Percentiles rank a stretch among this genome's conserved stretches.
phyloP scores from a whole-genome alignment of 139 green algal genomes.

The Tetraselmis chui region DNA sequence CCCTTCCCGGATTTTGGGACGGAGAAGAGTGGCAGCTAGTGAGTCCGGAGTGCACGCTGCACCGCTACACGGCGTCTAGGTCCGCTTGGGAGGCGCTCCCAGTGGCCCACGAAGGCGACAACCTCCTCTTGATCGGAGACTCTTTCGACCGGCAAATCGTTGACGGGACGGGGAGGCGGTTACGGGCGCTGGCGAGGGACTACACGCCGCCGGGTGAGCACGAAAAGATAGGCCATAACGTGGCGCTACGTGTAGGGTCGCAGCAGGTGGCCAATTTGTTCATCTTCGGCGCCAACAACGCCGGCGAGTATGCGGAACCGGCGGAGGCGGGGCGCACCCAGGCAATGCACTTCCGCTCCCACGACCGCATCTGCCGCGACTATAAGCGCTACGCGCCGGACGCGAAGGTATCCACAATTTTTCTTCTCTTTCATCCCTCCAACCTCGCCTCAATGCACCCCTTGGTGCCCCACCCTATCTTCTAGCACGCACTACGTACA shows the following conservation, averaged over 20 bases:
- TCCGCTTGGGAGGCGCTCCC: not conserved
- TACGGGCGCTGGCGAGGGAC: not conserved
- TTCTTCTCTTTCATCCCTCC: too few species aligned
- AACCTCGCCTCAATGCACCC: too few species aligned
- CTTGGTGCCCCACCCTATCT: too few species aligned
- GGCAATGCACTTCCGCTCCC: not conserved
- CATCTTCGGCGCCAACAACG: not conserved
- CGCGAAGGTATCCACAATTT: too few species aligned
- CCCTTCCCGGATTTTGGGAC: not conserved
- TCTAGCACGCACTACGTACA: too few species aligned
- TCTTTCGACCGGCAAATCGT: not conserved
- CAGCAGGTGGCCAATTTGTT: not conserved
- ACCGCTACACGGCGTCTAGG: not conserved
- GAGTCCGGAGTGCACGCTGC: not conserved
- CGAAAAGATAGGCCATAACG: not conserved
- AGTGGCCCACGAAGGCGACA: not conserved
- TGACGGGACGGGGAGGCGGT: not conserved
- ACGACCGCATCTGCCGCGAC: not conserved
- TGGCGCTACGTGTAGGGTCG: not conserved
- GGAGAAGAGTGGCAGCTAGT: not conserved
- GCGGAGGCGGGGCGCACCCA: not conserved
- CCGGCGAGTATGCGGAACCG: not conserved
- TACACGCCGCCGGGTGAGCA: not conserved
- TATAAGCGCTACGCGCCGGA: not conserved
- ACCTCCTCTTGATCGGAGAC: not conserved